Evolutionary conservation across 108 stramenopile genomes (phyloP).

Genomic region (Skeletonema menzelii): DNA sequence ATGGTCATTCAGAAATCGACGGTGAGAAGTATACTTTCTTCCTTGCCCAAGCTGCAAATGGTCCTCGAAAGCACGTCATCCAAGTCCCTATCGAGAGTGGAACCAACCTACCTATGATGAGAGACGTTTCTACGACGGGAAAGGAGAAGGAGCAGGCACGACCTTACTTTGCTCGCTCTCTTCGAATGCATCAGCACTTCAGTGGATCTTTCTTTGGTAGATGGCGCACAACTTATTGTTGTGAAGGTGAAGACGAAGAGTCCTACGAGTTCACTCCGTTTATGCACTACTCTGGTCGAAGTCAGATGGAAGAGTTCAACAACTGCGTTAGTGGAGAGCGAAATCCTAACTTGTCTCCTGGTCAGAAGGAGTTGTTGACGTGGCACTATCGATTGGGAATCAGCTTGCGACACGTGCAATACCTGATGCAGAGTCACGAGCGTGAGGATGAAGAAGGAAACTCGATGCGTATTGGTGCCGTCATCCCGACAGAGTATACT

Average conservation of each 20-base stretch:
- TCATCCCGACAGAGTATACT: neutral
- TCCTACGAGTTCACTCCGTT: neutral
- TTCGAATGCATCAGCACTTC: neutral
- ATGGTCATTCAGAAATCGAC: neutral
- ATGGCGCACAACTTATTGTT: neutral
- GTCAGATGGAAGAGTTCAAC: no score
- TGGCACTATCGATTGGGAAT: conserved; percentile 25
- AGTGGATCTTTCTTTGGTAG: neutral
- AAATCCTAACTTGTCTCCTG: conserved; percentile 28
- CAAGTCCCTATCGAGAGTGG: neutral
- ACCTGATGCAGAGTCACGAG: neutral
- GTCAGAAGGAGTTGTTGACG: conserved; percentile 28
- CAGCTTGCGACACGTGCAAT: neutral
- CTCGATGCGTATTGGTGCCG: neutral
- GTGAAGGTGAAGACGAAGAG: neutral
- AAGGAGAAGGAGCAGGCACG: neutral
- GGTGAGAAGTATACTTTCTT: neutral
- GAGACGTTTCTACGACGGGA: neutral
- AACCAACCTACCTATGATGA: neutral
- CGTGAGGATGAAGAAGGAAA: neutral
- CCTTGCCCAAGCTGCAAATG: neutral
- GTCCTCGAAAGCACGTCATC: neutral
- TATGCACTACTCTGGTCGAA: neutral
- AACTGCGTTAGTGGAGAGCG: neutral
- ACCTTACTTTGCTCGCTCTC: neutral